Percentiles rank a stretch among this genome's conserved stretches.
These are phyloP conservation scores for Dryas drummondii DNA, from an alignment of 306 rosid genomes.

Conservation along the genomic window DNA sequence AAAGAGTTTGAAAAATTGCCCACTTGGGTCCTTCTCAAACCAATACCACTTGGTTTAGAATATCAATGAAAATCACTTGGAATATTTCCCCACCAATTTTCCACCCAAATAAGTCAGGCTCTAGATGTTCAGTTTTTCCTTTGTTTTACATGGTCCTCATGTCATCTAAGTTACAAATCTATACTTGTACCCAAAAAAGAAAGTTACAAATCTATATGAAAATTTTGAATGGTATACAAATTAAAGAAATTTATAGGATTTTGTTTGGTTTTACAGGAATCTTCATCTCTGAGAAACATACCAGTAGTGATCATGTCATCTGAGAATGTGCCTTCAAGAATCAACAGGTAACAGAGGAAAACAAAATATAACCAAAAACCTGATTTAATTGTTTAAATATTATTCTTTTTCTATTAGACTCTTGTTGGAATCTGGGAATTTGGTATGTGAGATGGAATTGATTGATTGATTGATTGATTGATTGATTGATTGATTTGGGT, in stretches of 20 bases:
- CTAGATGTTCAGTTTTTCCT: slow-evolving; percentile 28
- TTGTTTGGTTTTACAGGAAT: slow-evolving; percentile 66
- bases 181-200: background rate
- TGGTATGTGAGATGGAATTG: slow-evolving; percentile 4
- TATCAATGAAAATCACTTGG: slow-evolving; percentile 26
- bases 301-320: slow-evolving; percentile 98
- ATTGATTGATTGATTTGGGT: slow-evolving; percentile 1
- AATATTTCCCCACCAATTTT: slow-evolving; percentile 34
- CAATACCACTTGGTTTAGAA: slow-evolving; percentile 20
- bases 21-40: slow-evolving; percentile 27
- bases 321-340: slow-evolving; percentile 93
- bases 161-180: slow-evolving; percentile 2
- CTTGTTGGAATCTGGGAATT: background rate
- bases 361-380: background rate
- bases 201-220: no score
- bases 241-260: slow-evolving; percentile 30
- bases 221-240: no score
- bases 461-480: slow-evolving; percentile 12
- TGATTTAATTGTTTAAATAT: background rate
- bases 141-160: slow-evolving; percentile 18
- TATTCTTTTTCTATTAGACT: background rate
- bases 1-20: slow-evolving; percentile 17
- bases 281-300: slow-evolving; percentile 77
- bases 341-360: slow-evolving; percentile 52
- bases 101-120: slow-evolving; percentile 34